These are phyloP conservation scores for Coemansia sp. DNA, from an alignment of 192 early-diverging fungal genomes.

Conservation along the genomic window DNA sequence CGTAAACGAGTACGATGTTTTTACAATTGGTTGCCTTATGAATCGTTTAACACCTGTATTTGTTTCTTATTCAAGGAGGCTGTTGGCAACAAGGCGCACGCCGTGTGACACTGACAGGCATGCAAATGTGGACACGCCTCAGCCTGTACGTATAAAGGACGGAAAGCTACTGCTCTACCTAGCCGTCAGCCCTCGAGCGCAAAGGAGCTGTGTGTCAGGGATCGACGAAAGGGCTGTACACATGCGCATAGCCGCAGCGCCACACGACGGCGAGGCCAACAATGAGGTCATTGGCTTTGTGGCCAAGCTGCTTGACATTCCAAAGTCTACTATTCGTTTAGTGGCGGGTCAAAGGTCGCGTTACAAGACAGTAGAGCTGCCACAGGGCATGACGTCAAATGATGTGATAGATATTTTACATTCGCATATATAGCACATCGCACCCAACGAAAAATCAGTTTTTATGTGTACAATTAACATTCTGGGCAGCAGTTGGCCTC, in stretches of 20 bases:
- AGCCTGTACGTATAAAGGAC: slow-evolving; percentile 2
- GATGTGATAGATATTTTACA: slow-evolving; percentile 6
- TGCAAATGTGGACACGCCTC: background rate
- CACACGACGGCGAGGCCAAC: slow-evolving; percentile 38
- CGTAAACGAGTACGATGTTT: background rate
- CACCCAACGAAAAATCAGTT: too few relatives aligned
- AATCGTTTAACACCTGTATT: background rate
- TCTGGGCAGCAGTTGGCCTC: background rate
- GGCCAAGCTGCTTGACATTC: slow-evolving; percentile 17
- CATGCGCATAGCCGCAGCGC: slow-evolving; percentile 34
- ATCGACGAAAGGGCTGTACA: slow-evolving; percentile 12
- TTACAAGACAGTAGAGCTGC: slow-evolving; percentile 18
- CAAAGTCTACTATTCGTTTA: slow-evolving; percentile 11
- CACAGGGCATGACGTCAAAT: background rate
- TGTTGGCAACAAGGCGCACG: background rate
- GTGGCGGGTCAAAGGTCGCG: slow-evolving; percentile 16
- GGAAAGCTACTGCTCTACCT: slow-evolving; percentile 8
- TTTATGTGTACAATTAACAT: background rate
- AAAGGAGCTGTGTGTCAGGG: slow-evolving; percentile 2
- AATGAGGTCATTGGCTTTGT: slow-evolving; percentile 27
- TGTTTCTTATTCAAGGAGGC: background rate
- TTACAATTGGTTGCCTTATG: background rate
- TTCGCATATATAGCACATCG: slow-evolving; percentile 1
- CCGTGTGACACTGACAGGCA: background rate
- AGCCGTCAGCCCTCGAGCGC: slow-evolving; percentile 17